These are phyloP conservation scores for Diaporthe velutina DNA, from an alignment of 2,329 filamentous ascomycete genomes.

Conservation along the genomic window DNA sequence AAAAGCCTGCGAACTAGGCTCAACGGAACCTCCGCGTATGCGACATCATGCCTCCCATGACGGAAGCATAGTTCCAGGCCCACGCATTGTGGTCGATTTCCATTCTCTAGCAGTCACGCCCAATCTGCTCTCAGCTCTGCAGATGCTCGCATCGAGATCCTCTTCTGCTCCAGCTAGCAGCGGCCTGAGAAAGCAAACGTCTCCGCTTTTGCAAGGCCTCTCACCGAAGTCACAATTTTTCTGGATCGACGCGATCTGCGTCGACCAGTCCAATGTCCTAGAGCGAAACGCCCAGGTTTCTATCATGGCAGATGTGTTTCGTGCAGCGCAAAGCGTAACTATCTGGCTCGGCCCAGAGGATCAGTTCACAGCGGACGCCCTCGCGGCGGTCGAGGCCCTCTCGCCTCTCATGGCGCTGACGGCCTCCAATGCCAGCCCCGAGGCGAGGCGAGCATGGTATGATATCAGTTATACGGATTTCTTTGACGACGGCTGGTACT, in stretches of 20 bases:
- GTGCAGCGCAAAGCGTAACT: background rate
- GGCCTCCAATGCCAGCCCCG: background rate
- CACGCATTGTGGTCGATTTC: background rate
- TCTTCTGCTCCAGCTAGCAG: background rate
- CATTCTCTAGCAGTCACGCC: background rate
- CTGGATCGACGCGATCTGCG: slow-evolving; percentile 44
- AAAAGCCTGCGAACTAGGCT: background rate
- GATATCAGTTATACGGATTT: slow-evolving; percentile 12
- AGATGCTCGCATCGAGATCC: background rate
- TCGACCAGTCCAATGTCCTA: slow-evolving; percentile 40
- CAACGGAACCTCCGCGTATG: too few relatives aligned
- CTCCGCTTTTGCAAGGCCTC: background rate
- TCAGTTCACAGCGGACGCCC: background rate
- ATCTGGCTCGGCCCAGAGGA: slow-evolving; percentile 20
- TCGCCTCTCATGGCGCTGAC: slow-evolving; percentile 8
- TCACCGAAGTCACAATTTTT: background rate
- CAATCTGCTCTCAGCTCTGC: slow-evolving; percentile 1
- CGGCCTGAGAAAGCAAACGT: background rate
- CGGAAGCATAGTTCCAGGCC: background rate
- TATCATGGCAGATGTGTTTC: slow-evolving; percentile 36
- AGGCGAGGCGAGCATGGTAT: background rate
- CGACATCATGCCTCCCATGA: background rate
- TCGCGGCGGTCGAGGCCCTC: background rate
- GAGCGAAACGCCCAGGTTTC: slow-evolving; percentile 41
- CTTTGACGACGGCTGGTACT: slow-evolving; percentile 6